These are phyloP conservation scores for Parathielavia hyrcaniae DNA, from an alignment of 495 filamentous ascomycete species.

Conservation along the genomic window DNA sequence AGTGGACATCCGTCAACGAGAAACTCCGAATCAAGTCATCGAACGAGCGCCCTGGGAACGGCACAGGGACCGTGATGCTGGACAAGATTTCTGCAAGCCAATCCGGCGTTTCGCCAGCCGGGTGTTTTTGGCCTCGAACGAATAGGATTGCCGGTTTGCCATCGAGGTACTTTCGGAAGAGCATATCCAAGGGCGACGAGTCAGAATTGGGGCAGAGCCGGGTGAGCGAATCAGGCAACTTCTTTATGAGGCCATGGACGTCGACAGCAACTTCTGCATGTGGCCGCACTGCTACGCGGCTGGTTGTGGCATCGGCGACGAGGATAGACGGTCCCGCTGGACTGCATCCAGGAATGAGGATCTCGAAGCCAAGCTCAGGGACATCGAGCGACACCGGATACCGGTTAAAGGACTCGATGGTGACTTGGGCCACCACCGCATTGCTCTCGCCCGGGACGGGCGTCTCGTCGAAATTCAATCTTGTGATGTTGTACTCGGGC, in stretches of 20 bases:
- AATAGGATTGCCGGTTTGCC: slow-evolving; percentile 71
- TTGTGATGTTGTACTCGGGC: slow-evolving; percentile 69
- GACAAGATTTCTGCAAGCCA: slow-evolving; percentile 79
- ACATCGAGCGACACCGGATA: slow-evolving; percentile 69
- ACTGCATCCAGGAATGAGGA: slow-evolving; percentile 77
- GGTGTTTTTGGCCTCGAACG: slow-evolving; percentile 65
- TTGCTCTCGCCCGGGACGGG: slow-evolving; percentile 45
- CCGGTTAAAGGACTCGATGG: slow-evolving; percentile 59
- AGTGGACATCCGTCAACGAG: slow-evolving; percentile 73
- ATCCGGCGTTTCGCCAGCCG: slow-evolving; percentile 57
- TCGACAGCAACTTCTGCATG: slow-evolving; percentile 58
- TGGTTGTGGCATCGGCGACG: slow-evolving; percentile 65
- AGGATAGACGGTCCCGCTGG: slow-evolving; percentile 56
- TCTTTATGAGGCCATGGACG: slow-evolving; percentile 59
- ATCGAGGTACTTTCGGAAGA: slow-evolving; percentile 75
- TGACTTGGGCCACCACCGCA: slow-evolving; percentile 71
- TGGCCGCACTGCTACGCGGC: slow-evolving; percentile 56
- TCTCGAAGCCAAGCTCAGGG: slow-evolving; percentile 73
- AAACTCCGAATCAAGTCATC: slow-evolving; percentile 81
- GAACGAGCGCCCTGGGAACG: slow-evolving; percentile 72
- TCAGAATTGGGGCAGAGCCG: slow-evolving; percentile 63
- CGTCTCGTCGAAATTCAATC: slow-evolving; percentile 68
- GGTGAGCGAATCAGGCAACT: slow-evolving; percentile 65
- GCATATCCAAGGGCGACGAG: slow-evolving; percentile 76
- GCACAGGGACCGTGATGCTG: slow-evolving; percentile 75